Evolutionary conservation across 371 early-diverging fungal species (phyloP).

Genomic region (Rhizopus microsporus): DNA sequence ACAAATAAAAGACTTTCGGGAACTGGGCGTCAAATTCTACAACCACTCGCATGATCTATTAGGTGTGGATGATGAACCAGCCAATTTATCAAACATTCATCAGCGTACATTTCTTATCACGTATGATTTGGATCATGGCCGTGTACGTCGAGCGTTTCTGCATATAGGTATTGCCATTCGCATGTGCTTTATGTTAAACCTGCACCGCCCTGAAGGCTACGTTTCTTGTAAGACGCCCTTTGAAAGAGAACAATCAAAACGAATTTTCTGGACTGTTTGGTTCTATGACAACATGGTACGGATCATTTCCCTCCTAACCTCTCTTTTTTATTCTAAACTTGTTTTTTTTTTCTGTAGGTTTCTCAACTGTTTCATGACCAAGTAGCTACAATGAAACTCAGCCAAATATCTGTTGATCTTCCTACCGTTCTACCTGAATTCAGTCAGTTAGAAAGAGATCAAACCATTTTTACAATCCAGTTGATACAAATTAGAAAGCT

Average conservation of each 20-base stretch:
- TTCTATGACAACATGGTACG: slow-evolving; percentile 38
- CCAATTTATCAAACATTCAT: slow-evolving; percentile 33
- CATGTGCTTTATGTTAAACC: slow-evolving; percentile 35
- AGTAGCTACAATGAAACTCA: slow-evolving; percentile 15
- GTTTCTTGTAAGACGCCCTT: slow-evolving; percentile 15
- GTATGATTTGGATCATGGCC: slow-evolving; percentile 38
- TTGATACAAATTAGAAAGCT: slow-evolving; percentile 25
- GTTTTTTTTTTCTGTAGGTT: slow-evolving; percentile 2
- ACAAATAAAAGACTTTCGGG: slow-evolving; percentile 28
- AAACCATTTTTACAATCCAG: slow-evolving; percentile 25
- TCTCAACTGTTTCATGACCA: slow-evolving; percentile 24
- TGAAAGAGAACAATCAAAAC: slow-evolving; percentile 33
- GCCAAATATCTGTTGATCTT: slow-evolving; percentile 25
- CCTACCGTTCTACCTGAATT: slow-evolving; percentile 25
- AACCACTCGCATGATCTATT: slow-evolving; percentile 30
- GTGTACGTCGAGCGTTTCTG: slow-evolving; percentile 32
- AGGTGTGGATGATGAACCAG: slow-evolving; percentile 27
- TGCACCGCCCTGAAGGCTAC: slow-evolving; percentile 35
- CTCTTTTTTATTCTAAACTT: slow-evolving; percentile 7
- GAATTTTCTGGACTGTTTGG: slow-evolving; percentile 43
- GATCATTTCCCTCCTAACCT: too few species aligned
- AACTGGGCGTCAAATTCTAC: slow-evolving; percentile 30
- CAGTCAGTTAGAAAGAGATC: slow-evolving; percentile 24
- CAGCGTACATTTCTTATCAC: slow-evolving; percentile 32
- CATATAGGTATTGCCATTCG: slow-evolving; percentile 40